Conservation (phyloP, 305 asterid genomes). For the Fraxinus velutina region DNA sequence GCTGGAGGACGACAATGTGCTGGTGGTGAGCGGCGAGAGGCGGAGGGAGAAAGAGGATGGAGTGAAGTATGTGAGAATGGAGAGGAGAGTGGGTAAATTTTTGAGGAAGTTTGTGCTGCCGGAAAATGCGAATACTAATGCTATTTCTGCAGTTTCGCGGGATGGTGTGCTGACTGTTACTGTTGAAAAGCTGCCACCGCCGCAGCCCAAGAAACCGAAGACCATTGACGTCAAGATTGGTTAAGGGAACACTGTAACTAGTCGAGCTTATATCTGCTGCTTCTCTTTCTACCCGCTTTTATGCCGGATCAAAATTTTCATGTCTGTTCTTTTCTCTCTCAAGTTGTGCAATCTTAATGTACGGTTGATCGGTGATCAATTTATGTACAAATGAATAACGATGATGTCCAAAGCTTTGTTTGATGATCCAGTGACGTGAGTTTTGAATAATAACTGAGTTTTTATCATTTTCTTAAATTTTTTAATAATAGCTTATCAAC, state of each 20-base stretch:
- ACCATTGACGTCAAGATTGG: conserved; percentile 20
- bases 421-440: neutral
- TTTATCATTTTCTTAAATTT: neutral
- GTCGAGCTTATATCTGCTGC: neutral
- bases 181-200: conserved; percentile 28
- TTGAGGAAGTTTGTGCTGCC: conserved; percentile 22
- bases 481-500: neutral
- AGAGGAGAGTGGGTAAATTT: conserved; percentile 20
- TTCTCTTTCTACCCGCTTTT: neutral
- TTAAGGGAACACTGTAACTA: neutral
- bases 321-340: neutral
- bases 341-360: neutral
- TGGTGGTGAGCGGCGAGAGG: conserved; percentile 35
- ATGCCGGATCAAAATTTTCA: neutral
- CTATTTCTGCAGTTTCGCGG: conserved; percentile 21
- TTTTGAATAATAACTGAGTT: neutral
- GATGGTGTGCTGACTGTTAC: conserved; percentile 29
- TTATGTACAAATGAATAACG: neutral
- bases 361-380: neutral
- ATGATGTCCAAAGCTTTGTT: neutral
- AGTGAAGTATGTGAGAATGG: conserved; percentile 25
- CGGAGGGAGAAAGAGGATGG: conserved; percentile 30
- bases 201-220: conserved; percentile 22
- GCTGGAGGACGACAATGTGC: conserved; percentile 29
- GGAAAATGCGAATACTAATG: conserved; percentile 19